Conservation (phyloP, 2,329 filamentous ascomycete genomes). For the Ophiostoma quercus region DNA sequence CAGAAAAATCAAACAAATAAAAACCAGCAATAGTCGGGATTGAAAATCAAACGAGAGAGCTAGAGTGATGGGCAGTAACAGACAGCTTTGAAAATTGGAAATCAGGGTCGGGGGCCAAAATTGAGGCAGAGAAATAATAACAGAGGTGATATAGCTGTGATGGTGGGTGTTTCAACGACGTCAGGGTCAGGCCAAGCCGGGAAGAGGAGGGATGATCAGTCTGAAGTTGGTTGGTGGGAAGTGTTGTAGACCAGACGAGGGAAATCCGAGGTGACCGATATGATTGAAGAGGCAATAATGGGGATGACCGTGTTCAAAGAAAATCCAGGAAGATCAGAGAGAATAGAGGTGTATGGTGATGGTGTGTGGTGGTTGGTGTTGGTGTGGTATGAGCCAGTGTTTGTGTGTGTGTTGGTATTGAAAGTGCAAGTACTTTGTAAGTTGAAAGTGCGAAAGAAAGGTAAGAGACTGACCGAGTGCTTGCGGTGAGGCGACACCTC, state of each 20-base stretch:
- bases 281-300: not conserved
- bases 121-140: conserved; percentile 4
- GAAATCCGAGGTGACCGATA: not conserved
- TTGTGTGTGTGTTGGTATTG: not conserved
- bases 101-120: not conserved
- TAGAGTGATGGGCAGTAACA: not conserved
- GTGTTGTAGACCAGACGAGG: not conserved
- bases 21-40: not conserved
- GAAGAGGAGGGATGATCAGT: not conserved
- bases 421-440: not conserved
- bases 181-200: not conserved
- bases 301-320: not conserved
- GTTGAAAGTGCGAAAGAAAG: not conserved
- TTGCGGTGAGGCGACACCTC: conserved; percentile 9
- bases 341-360: not conserved
- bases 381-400: not conserved
- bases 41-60: not conserved
- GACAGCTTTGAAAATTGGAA: not conserved
- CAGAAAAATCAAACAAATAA: not conserved
- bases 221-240: not conserved
- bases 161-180: conserved; percentile 1
- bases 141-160: not conserved
- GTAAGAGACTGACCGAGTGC: conserved; percentile 8
- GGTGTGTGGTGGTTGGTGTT: not conserved
- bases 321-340: not conserved